Evolutionary conservation across 2,329 filamentous ascomycete species (phyloP).

Genomic region (Ophiostoma ips): DNA sequence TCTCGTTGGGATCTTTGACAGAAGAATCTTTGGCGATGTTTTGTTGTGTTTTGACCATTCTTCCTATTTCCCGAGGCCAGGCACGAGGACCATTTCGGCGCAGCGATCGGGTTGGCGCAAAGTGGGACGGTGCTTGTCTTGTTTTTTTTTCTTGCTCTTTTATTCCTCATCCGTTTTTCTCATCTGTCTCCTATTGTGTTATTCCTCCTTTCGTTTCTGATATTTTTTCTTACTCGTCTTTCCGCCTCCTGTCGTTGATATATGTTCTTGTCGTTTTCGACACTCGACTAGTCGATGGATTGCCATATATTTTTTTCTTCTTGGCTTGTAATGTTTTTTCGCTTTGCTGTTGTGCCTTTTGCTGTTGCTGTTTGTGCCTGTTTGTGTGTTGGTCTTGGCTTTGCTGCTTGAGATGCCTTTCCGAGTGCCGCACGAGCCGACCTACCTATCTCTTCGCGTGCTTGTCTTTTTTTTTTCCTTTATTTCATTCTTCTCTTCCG

Average conservation of each 20-base stretch:
- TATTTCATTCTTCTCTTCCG: neutral
- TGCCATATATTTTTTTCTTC: neutral
- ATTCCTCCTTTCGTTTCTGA: too few species aligned
- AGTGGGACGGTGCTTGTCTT: constrained; percentile 12
- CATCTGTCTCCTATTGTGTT: neutral
- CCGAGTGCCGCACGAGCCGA: neutral
- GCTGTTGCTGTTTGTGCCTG: neutral
- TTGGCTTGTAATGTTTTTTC: neutral
- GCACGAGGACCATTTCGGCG: constrained; percentile 14
- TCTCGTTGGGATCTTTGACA: neutral
- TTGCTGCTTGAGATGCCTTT: neutral
- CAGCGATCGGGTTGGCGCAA: constrained; percentile 16
- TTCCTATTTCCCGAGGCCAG: constrained; percentile 5
- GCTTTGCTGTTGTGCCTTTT: neutral
- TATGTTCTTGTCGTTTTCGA: too few species aligned
- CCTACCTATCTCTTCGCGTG: too few species aligned
- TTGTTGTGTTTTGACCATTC: neutral
- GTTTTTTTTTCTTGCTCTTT: neutral
- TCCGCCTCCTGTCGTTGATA: too few species aligned
- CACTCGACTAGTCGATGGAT: too few species aligned
- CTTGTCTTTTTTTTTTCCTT: too few species aligned
- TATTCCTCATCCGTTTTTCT: neutral
- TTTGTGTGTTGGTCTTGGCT: neutral
- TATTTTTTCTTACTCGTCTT: too few species aligned
- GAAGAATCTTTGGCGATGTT: neutral